Evolutionary conservation across 306 rosid species (phyloP), one percentile per base, ranked within the genome.

Genomic region (Glycine latifolia): DNA sequence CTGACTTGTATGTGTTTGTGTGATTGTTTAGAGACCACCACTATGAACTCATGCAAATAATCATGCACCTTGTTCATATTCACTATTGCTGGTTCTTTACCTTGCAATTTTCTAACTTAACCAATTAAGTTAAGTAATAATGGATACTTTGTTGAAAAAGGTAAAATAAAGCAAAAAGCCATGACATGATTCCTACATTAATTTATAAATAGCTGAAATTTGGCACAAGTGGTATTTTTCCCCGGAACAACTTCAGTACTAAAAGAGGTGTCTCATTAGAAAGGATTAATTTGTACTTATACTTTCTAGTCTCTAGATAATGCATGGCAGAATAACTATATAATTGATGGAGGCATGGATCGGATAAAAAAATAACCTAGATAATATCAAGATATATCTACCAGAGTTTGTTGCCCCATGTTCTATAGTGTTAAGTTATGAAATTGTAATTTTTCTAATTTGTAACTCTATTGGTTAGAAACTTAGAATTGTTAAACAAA

Each of bases 161-260:
- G 65, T 37, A 60, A 71, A 62, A 3, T 60, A 49, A 48, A 72
- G 61, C 39, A 26, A 67, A 26, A 56, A 46, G 7, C 39, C 62
- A 16, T 14, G 6, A 55, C 70, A 33, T 12, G 13, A 48, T 67
- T 68, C 49, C 39, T 77, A 31, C 16, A 77, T 14, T 50, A 73
- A 52, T 63, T 78, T 62, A 77, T 71, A n/a, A 71, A 56, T 69
- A 31, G 79, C 75, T 41, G 53, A 62, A 46, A 53, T 83, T 77
- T 53, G 13, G 44, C 37, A 12, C 3, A 2, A 33, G 11, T 58
- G 77, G 37, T 46, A 56, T 39, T 82, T 67, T 70, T 60, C 17
- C 67, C 82, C 26, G 49, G 55, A 37, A 70, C 68, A 76, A 48
- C 58, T 41, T 68, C 73, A 50, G 73, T 17, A 68, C 16, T 10